phyloP scores from a whole-genome alignment of 1,284 basidiomycete species.

The Leccinum griseonigrum region DNA sequence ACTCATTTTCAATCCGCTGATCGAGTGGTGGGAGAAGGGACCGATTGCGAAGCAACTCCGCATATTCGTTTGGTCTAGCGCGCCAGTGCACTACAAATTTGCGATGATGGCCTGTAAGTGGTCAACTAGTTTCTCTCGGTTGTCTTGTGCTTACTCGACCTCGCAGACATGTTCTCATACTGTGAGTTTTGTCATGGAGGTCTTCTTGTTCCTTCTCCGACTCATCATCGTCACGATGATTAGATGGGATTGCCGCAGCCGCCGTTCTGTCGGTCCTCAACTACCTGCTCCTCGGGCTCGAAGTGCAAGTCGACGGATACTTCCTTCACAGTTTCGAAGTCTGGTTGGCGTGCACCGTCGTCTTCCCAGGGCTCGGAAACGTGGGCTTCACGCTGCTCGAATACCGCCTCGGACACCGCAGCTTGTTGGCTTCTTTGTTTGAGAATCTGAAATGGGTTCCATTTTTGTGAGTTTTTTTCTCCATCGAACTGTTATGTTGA shows the following conservation, averaged over 20 bases:
- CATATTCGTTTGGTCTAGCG: conserved; percentile 73
- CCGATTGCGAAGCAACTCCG: conserved; percentile 78
- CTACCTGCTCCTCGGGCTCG: conserved; percentile 70
- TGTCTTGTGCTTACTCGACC: conserved; percentile 10
- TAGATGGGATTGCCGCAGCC: conserved; percentile 73
- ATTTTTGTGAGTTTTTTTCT: conserved; percentile 60
- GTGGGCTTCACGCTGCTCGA: conserved; percentile 69
- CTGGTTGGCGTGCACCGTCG: conserved; percentile 72
- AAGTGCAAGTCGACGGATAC: conserved; percentile 60
- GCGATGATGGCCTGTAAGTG: conserved; percentile 65
- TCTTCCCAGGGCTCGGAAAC: conserved; percentile 75
- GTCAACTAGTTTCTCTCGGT: conserved; percentile 37
- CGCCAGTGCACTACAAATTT: conserved; percentile 82
- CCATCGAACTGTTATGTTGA: not conserved
- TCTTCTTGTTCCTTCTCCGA: not conserved
- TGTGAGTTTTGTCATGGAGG: conserved; percentile 38
- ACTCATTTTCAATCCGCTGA: conserved; percentile 76
- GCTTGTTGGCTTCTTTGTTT: conserved; percentile 41
- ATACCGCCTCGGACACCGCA: conserved; percentile 70
- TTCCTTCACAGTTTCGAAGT: conserved; percentile 74
- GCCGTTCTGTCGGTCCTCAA: conserved; percentile 65
- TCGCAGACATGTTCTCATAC: conserved; percentile 83
- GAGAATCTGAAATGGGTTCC: conserved; percentile 78
- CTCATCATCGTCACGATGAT: not conserved
- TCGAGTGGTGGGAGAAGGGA: conserved; percentile 68